Conservation (phyloP, 2,329 filamentous ascomycete genomes). For the Exophiala alcalophila region DNA sequence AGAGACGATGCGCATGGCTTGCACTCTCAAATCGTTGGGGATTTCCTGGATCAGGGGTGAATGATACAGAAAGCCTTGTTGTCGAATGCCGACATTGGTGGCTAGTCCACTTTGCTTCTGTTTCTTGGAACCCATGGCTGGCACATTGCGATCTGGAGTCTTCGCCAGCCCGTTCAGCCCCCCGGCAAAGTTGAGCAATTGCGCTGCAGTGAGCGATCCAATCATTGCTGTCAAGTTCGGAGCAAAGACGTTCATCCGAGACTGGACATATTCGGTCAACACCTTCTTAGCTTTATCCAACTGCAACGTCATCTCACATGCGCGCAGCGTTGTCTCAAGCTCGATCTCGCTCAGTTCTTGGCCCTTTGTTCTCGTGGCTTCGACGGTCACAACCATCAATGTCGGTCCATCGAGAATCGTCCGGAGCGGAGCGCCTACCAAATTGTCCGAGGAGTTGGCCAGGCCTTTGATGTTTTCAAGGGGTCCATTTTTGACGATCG, state of each 20-base stretch:
- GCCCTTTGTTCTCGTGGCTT: slow-evolving; percentile 86
- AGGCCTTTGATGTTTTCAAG: slow-evolving; percentile 82
- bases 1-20: slow-evolving; percentile 91
- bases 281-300: slow-evolving; percentile 83
- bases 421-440: slow-evolving; percentile 70
- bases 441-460: slow-evolving; percentile 73
- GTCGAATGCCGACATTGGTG: slow-evolving; percentile 84
- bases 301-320: slow-evolving; percentile 83
- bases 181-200: slow-evolving; percentile 92
- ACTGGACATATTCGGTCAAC: slow-evolving; percentile 91
- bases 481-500: slow-evolving; percentile 87
- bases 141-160: slow-evolving; percentile 88
- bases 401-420: slow-evolving; percentile 83
- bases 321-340: slow-evolving; percentile 68
- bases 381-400: slow-evolving; percentile 92
- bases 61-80: slow-evolving; percentile 91
- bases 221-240: slow-evolving; percentile 89
- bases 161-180: slow-evolving; percentile 85
- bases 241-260: slow-evolving; percentile 92
- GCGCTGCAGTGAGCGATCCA: slow-evolving; percentile 87
- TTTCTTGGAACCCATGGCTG: slow-evolving; percentile 87
- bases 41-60: slow-evolving; percentile 85
- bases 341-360: slow-evolving; percentile 72
- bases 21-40: slow-evolving; percentile 80
- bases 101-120: slow-evolving; percentile 77